Conservation (phyloP, 352 stramenopile species). For the Thalassiosira hispida region DNA sequence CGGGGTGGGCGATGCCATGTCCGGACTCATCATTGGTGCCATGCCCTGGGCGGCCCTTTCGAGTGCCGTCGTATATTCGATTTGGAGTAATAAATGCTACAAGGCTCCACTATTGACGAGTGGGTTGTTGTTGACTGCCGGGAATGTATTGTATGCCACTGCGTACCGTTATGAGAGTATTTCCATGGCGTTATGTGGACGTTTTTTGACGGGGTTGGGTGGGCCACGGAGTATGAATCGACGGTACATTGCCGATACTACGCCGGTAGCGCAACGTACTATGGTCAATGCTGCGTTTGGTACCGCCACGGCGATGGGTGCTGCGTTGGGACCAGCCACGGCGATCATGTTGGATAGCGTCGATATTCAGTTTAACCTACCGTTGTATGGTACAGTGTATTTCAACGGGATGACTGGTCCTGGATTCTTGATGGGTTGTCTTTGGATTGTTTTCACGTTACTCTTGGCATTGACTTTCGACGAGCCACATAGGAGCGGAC, state of each 20-base stretch:
- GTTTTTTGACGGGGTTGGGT: conserved; percentile 91
- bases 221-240: conserved; percentile 91
- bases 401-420: conserved; percentile 78
- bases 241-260: conserved; percentile 81
- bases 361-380: conserved; percentile 56
- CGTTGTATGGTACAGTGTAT: conserved; percentile 42
- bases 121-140: conserved; percentile 55
- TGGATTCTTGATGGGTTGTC: conserved; percentile 73
- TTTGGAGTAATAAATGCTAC: conserved; percentile 81
- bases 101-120: conserved; percentile 61
- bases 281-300: conserved; percentile 92
- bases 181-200: conserved; percentile 88
- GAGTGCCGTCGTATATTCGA: conserved; percentile 91
- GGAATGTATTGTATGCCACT: conserved; percentile 70
- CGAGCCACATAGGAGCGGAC: conserved; percentile 65
- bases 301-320: conserved; percentile 91
- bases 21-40: conserved; percentile 94
- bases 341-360: conserved; percentile 73
- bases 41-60: conserved; percentile 92
- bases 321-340: conserved; percentile 89
- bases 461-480: conserved; percentile 56
- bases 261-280: conserved; percentile 85
- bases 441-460: conserved; percentile 66
- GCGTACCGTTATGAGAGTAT: conserved; percentile 56
- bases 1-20: conserved; percentile 89